Evolutionary conservation across 345 rosid genomes (phyloP), one percentile per base, ranked within the genome.

Genomic region (Toxicodendron radicans): DNA sequence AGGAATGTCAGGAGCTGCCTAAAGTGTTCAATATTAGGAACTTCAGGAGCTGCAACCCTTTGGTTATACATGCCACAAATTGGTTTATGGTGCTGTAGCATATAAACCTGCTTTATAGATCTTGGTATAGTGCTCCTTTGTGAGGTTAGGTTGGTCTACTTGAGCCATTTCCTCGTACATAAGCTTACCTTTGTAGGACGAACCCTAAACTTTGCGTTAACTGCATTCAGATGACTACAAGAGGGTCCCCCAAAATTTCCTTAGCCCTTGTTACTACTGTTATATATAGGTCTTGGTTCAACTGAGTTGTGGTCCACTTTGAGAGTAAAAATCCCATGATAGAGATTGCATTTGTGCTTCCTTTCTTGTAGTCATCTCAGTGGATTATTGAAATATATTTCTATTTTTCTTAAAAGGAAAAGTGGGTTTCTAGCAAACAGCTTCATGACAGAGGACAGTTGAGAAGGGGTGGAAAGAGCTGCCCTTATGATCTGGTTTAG

Each of bases 311-410:
- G 16, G 43, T 70, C 2, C 23, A 23, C 56, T 45, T 66, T 21
- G 17, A 46, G 30, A 64, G 21, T 66, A 13, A 45, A 21, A 38
- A 20, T 24, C 33, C n/a, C 2, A n/a, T 13, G 35, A 58, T 43
- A 48, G 52, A 16, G 21, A 23, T 59, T 58, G 18, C 51, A 27
- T 45, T 16, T 57, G 32, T 58, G 10, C 45, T 21, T 27, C 30
- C 35, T 41, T 71, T 27, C 17, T 70, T 32, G 56, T 33, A 56
- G 33, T 33, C 49, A 33, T 69, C 73, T 54, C 51, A 1, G 62
- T 49, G 18, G 24, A 16, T 46, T 23, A 48, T 52, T 14, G 71
- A 33, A 27, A 68, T 30, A 18, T 53, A 5, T 53, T 21, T 57
- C n/a, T 12, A 12, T 41, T 41, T 58, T 43, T 27, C 48, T 27